Evolutionary conservation across 2,329 filamentous ascomycete genomes (phyloP).

Genomic region (Rutstroemia sp.): DNA sequence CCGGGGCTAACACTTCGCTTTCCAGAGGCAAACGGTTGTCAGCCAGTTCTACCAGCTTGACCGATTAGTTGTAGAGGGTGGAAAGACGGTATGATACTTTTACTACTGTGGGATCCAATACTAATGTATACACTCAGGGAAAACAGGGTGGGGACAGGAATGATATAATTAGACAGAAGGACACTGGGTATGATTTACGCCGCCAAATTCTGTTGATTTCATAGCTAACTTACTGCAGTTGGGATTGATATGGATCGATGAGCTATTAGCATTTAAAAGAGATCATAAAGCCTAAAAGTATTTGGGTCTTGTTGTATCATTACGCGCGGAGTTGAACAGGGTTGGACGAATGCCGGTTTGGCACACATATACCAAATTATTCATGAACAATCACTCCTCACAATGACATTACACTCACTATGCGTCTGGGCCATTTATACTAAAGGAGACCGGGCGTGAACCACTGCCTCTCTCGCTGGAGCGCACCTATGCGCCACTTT

Average conservation of each 20-base stretch:
- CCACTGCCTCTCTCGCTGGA: too few species aligned
- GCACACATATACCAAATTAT: constrained; percentile 2
- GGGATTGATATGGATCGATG: neutral
- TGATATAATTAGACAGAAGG: constrained; percentile 67
- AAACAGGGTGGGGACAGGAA: constrained; percentile 62
- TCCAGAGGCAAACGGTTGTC: constrained; percentile 85
- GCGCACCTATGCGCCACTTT: too few species aligned
- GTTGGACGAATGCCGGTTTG: constrained; percentile 3
- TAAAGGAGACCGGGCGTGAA: too few species aligned
- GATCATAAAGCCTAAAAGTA: neutral
- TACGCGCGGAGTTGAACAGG: constrained; percentile 1
- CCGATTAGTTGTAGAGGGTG: constrained; percentile 83
- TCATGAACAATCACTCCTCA: neutral
- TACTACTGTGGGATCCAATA: neutral
- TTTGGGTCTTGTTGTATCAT: constrained; percentile 2
- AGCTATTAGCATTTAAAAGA: neutral
- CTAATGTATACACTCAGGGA: constrained; percentile 39
- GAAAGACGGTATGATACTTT: constrained; percentile 55
- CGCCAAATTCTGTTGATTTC: neutral
- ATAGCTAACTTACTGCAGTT: neutral
- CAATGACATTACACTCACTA: too few species aligned
- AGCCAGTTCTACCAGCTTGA: constrained; percentile 94
- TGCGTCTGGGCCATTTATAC: too few species aligned
- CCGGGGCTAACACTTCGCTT: constrained; percentile 11
- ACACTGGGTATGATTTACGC: constrained; percentile 57